These are phyloP conservation scores for Colletotrichum ledebouriae DNA, from an alignment of 2,329 filamentous ascomycete species.

Conservation along the genomic window DNA sequence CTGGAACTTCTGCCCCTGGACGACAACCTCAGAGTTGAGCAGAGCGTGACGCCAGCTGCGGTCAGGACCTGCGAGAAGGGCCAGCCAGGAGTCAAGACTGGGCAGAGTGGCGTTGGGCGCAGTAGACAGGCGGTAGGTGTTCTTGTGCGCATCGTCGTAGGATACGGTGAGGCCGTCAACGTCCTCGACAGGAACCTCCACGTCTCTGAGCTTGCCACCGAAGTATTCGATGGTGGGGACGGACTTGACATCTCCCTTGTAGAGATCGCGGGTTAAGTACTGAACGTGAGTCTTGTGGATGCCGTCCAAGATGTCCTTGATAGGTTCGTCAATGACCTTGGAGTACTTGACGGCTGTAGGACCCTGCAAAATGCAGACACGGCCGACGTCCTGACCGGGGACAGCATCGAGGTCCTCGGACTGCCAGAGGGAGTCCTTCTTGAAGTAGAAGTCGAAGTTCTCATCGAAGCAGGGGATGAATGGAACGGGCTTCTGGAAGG, in stretches of 20 bases:
- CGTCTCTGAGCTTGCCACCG: constrained; percentile 84
- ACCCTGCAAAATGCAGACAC: constrained; percentile 96
- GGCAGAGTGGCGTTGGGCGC: constrained; percentile 82
- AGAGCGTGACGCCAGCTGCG: constrained; percentile 96
- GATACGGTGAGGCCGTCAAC: constrained; percentile 88
- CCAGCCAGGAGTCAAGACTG: constrained; percentile 85
- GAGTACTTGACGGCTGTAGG: constrained; percentile 94
- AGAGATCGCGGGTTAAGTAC: constrained; percentile 82
- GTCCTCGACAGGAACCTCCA: constrained; percentile 76
- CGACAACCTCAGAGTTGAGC: constrained; percentile 92
- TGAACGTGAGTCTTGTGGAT: constrained; percentile 92
- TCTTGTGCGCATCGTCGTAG: constrained; percentile 83
- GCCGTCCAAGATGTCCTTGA: constrained; percentile 93
- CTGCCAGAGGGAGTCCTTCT: constrained; percentile 99
- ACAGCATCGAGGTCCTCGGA: constrained; percentile 97
- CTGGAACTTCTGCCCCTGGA: constrained; percentile 97
- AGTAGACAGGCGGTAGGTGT: constrained; percentile 85
- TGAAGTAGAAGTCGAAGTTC: constrained; percentile 99
- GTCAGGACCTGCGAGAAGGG: constrained; percentile 85
- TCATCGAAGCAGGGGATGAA: constrained; percentile 97
- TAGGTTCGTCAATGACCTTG: constrained; percentile 89
- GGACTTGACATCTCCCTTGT: constrained; percentile 77
- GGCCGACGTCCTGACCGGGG: constrained; percentile 93
- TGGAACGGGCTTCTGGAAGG: constrained; percentile 94
- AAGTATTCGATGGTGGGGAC: constrained; percentile 96